Conservation (phyloP, 2,329 filamentous ascomycete species). For the Erysiphe pulchra region DNA sequence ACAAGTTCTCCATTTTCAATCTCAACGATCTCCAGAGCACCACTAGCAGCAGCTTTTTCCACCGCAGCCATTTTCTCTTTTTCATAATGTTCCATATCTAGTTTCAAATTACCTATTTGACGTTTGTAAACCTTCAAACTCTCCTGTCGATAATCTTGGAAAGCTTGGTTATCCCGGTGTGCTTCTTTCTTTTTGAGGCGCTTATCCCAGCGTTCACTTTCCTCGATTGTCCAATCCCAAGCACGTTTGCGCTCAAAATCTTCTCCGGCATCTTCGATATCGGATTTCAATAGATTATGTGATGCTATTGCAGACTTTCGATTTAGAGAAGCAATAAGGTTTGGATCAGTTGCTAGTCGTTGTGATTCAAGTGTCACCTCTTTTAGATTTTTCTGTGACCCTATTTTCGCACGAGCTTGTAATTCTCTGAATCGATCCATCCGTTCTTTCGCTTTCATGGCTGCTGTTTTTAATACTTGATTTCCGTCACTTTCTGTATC, state of each 20-base stretch:
- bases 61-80: slow-evolving; percentile 65
- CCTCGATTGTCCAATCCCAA: slow-evolving; percentile 96
- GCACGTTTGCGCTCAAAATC: slow-evolving; percentile 96
- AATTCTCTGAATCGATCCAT: slow-evolving; percentile 69
- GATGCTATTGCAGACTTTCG: slow-evolving; percentile 70
- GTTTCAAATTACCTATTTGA: slow-evolving; percentile 52
- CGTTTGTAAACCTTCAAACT: slow-evolving; percentile 84
- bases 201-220: slow-evolving; percentile 83
- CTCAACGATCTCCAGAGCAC: slow-evolving; percentile 79
- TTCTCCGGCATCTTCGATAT: slow-evolving; percentile 59
- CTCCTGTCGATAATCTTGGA: slow-evolving; percentile 70
- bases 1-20: slow-evolving; percentile 87
- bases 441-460: slow-evolving; percentile 33
- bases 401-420: slow-evolving; percentile 52
- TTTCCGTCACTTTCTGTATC: too few species aligned
- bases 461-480: slow-evolving; percentile 6
- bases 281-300: slow-evolving; percentile 81
- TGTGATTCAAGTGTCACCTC: slow-evolving; percentile 67
- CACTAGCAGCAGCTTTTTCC: slow-evolving; percentile 59
- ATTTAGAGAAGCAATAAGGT: slow-evolving; percentile 50
- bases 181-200: slow-evolving; percentile 64
- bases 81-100: slow-evolving; percentile 66
- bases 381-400: slow-evolving; percentile 49
- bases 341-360: slow-evolving; percentile 51
- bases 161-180: slow-evolving; percentile 64